Percentiles rank a stretch among this genome's conserved stretches.
phyloP scores from a whole-genome alignment of 2,329 filamentous ascomycete genomes.

The Cladosporium sphaerospermum region DNA sequence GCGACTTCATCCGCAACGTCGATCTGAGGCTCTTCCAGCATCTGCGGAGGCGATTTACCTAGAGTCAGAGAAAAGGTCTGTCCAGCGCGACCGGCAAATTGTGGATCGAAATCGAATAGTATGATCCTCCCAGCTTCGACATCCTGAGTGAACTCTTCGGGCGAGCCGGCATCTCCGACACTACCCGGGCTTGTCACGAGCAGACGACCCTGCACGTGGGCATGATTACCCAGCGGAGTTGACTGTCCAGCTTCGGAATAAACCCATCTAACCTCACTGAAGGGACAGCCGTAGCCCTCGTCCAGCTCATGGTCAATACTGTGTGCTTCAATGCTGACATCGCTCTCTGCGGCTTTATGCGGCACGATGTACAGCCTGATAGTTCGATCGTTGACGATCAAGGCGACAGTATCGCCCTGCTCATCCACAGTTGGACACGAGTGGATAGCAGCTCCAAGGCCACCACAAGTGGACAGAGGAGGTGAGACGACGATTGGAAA shows the following conservation, averaged over 20 bases:
- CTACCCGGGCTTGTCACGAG: slow-evolving; percentile 33
- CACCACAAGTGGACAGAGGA: slow-evolving; percentile 32
- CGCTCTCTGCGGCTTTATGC: slow-evolving; percentile 22
- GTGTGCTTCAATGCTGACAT: slow-evolving; percentile 29
- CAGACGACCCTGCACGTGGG: slow-evolving; percentile 28
- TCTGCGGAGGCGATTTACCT: slow-evolving; percentile 29
- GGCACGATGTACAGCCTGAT: slow-evolving; percentile 32
- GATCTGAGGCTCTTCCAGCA: slow-evolving; percentile 29
- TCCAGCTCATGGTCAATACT: slow-evolving; percentile 34
- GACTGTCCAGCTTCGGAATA: slow-evolving; percentile 26
- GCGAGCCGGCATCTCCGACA: slow-evolving; percentile 23
- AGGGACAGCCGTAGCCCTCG: slow-evolving; percentile 33
- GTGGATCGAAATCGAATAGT: slow-evolving; percentile 29
- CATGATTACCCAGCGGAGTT: slow-evolving; percentile 20
- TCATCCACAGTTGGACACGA: slow-evolving; percentile 32
- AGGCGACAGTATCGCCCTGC: slow-evolving; percentile 31
- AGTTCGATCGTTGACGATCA: slow-evolving; percentile 34
- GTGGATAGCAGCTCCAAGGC: slow-evolving; percentile 32
- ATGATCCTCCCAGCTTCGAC: slow-evolving; percentile 33
- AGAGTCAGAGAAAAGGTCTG: slow-evolving; percentile 31
- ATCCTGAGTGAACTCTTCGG: slow-evolving; percentile 29
- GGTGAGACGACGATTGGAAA: slow-evolving; percentile 34
- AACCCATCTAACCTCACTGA: slow-evolving; percentile 32
- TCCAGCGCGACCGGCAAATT: slow-evolving; percentile 31
- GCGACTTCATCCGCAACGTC: slow-evolving; percentile 31